A percentile compares a stretch with the other conserved stretches of the same genome.
These are phyloP conservation scores for Pluteus cervinus DNA, from an alignment of 768 basidiomycete species.

Conservation along the genomic window DNA sequence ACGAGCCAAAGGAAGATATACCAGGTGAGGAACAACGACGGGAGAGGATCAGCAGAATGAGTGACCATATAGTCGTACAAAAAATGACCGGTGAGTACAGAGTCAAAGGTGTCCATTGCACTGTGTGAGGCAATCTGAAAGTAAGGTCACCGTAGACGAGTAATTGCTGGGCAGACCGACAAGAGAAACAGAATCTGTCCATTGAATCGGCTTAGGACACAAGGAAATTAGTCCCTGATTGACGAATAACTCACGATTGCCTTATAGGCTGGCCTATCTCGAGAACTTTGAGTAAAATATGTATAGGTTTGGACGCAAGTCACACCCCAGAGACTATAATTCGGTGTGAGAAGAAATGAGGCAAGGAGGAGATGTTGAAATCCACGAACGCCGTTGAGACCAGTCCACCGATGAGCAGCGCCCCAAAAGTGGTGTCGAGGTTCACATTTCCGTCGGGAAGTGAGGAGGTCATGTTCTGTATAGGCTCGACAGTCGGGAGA, in stretches of 20 bases:
- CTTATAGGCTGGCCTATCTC: constrained; percentile 18
- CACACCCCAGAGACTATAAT: constrained; percentile 55
- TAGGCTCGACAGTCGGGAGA: too few relatives aligned
- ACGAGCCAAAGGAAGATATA: constrained; percentile 16
- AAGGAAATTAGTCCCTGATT: neutral
- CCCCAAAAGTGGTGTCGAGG: constrained; percentile 48
- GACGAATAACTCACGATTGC: neutral
- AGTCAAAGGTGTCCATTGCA: constrained; percentile 59
- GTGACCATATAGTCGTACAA: constrained; percentile 53
- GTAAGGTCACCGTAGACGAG: constrained; percentile 8
- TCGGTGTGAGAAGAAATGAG: too few relatives aligned
- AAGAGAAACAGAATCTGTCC: too few relatives aligned
- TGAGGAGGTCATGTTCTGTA: too few relatives aligned
- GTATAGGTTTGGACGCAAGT: constrained; percentile 49
- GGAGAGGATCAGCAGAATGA: constrained; percentile 44
- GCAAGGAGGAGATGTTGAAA: too few relatives aligned
- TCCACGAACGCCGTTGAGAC: constrained; percentile 47
- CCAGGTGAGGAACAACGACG: constrained; percentile 43
- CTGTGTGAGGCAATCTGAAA: constrained; percentile 33
- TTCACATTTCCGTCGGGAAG: too few relatives aligned
- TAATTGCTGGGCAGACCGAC: too few relatives aligned
- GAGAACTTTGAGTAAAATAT: constrained; percentile 35
- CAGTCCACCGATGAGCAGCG: constrained; percentile 48
- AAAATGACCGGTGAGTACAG: constrained; percentile 44
- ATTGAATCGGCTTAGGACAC: too few relatives aligned